Evolutionary conservation across 176 grass and related monocot species (phyloP), one percentile per base, ranked within the genome.

Genomic region (Alloteropsis semialata): DNA sequence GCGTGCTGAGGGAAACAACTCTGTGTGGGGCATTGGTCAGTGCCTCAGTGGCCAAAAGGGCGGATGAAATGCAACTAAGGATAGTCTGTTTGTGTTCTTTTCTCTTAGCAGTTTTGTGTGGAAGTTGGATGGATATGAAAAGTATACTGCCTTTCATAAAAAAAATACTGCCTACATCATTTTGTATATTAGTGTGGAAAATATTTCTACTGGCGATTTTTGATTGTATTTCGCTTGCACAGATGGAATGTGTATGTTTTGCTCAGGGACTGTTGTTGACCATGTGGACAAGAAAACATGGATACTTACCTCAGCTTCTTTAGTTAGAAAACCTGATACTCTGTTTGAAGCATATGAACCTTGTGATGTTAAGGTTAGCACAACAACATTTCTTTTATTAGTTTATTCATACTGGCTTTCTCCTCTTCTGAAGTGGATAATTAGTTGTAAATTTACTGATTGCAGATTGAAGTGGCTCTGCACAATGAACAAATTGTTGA

Each of bases 281-380:
- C 77, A 79, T 15, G 21, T 25, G 7, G 10, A 22, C 1, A 1
- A 32, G 0, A 24, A 48, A 65, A 37, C 43, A 3, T 79, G 77
- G 77, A 79, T 79, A 64, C 21, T 79, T 25, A 66, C 77, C 12
- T 79, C 77, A 51, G 77, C 60, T 37, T 10, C 60, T 66, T n/a
- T 79, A 2, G 46, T 66, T 36, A 79, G 30, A 24, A 65, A 66
- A 49, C 30, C 21, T 33, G 44, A 0, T 21, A 79, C 60, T 25
- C 12, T 6, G 21, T 65, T 65, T 5, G 60, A 79, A 18, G 30
- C 45, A 0, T 64, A 65, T n/a, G 18, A 16, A 25, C 6, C 5
- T 11, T 12, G 11, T 1, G 45, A 4, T 9, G 8, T 64, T 22
- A 63, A 78, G 76, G 58, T 64, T 27, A 14, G 17, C 37, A 2